Evolutionary conservation across 495 filamentous ascomycete genomes (phyloP).

Genomic region (Corynascus novoguineensis): DNA sequence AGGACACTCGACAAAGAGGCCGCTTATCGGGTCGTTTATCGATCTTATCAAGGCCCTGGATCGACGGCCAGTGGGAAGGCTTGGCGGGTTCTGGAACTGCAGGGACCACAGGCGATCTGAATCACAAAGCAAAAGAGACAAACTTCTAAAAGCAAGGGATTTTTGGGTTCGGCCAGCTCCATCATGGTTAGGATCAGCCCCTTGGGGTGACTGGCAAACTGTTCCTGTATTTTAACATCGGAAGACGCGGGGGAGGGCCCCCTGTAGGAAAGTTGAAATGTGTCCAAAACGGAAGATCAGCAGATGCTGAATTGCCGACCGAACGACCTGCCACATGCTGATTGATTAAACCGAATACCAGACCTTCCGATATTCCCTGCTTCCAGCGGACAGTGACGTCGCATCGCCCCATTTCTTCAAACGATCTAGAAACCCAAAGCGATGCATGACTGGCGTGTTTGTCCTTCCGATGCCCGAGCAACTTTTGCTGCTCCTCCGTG

Average conservation of each 20-base stretch:
- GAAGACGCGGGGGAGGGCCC: background rate
- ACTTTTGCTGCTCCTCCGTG: too few relatives aligned
- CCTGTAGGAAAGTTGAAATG: constrained; percentile 18
- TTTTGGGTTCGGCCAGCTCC: background rate
- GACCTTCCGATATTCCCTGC: constrained; percentile 9
- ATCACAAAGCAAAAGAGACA: background rate
- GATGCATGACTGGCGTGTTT: too few relatives aligned
- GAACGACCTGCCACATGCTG: constrained; percentile 18
- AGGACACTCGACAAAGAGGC: constrained; percentile 14
- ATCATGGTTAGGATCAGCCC: background rate
- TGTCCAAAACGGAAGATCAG: constrained; percentile 30
- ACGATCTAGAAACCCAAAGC: too few relatives aligned
- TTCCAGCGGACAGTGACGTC: background rate
- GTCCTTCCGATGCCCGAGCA: too few relatives aligned
- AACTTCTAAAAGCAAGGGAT: background rate
- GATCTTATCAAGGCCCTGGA: background rate
- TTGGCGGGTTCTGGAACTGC: constrained; percentile 19
- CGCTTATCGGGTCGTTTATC: constrained; percentile 10
- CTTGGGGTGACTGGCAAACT: background rate
- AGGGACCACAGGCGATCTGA: background rate
- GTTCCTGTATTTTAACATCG: background rate
- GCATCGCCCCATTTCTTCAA: background rate
- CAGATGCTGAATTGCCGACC: constrained; percentile 28
- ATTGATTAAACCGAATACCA: constrained; percentile 20
- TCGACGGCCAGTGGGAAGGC: background rate